A percentile compares a stretch with the other conserved stretches of the same genome.
phyloP scores from a whole-genome alignment of 768 basidiomycete species.

The Mycena latifolia region DNA sequence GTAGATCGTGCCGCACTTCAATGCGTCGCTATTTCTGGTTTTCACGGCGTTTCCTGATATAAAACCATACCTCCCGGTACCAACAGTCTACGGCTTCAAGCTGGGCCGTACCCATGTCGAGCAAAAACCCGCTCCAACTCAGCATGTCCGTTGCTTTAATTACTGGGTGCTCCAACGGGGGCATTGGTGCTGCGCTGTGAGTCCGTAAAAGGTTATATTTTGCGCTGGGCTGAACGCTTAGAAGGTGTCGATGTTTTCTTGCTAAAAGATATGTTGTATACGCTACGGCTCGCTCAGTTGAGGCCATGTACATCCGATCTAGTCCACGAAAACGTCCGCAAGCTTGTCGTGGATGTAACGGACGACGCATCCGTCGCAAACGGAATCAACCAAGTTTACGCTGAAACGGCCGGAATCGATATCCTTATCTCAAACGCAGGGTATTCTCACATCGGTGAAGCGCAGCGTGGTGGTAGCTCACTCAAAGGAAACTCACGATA shows the following conservation, averaged over 20 bases:
- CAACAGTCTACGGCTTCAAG: too few relatives aligned
- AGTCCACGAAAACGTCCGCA: conserved; percentile 48
- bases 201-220: too few relatives aligned
- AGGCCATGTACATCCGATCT: conserved; percentile 61
- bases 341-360: conserved; percentile 58
- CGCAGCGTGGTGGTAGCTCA: too few relatives aligned
- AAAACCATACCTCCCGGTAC: too few relatives aligned
- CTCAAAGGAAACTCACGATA: too few relatives aligned
- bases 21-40: too few relatives aligned
- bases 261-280: conserved; percentile 61
- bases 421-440: conserved; percentile 69
- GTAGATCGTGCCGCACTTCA: too few relatives aligned
- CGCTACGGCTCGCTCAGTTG: conserved; percentile 61
- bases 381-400: conserved; percentile 55
- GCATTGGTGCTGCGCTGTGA: conserved; percentile 63
- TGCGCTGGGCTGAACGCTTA: too few relatives aligned
- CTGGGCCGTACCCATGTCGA: too few relatives aligned
- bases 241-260: conserved; percentile 60
- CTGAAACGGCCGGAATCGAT: conserved; percentile 59
- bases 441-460: conserved; percentile 46
- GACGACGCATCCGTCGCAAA: conserved; percentile 51
- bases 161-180: conserved; percentile 64
- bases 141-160: conserved; percentile 54
- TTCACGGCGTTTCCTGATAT: too few relatives aligned
- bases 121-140: too few relatives aligned